phyloP scores from a whole-genome alignment of 495 filamentous ascomycete species.

The Amorphotheca resinae region DNA sequence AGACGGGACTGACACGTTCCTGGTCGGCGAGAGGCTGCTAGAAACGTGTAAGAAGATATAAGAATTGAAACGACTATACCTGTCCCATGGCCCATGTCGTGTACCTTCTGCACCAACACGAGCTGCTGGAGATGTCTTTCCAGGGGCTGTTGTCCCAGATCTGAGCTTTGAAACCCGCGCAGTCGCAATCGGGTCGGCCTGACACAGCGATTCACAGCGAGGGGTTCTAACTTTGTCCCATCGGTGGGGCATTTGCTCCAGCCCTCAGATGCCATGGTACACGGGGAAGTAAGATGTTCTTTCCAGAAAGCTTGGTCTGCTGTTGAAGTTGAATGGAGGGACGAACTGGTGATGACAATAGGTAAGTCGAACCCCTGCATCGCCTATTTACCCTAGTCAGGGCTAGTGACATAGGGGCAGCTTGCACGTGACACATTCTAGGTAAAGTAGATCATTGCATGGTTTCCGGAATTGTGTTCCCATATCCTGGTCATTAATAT shows the following conservation, averaged over 20 bases:
- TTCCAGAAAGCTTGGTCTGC: no score
- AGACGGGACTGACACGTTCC: neutral
- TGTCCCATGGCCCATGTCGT: neutral
- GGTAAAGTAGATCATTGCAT: no score
- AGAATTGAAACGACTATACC: slow-evolving; percentile 1
- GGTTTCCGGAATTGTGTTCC: no score
- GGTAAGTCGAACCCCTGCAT: no score
- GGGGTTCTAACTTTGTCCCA: no score
- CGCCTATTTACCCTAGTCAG: no score
- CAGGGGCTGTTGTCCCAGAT: neutral
- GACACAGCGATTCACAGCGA: no score
- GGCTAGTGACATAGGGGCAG: no score
- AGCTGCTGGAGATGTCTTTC: neutral
- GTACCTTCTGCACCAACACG: neutral
- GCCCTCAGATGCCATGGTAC: neutral
- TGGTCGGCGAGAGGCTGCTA: neutral
- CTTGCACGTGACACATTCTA: no score
- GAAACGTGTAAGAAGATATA: neutral
- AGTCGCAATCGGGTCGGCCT: neutral
- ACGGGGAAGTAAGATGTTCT: neutral
- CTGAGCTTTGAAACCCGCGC: neutral
- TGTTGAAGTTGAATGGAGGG: no score
- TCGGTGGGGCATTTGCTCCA: no score
- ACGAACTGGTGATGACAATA: neutral
- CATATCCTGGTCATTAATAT: no score